These are phyloP conservation scores for Brassica hybrid DNA, from an alignment of 441 rosid genomes.

Conservation along the genomic window DNA sequence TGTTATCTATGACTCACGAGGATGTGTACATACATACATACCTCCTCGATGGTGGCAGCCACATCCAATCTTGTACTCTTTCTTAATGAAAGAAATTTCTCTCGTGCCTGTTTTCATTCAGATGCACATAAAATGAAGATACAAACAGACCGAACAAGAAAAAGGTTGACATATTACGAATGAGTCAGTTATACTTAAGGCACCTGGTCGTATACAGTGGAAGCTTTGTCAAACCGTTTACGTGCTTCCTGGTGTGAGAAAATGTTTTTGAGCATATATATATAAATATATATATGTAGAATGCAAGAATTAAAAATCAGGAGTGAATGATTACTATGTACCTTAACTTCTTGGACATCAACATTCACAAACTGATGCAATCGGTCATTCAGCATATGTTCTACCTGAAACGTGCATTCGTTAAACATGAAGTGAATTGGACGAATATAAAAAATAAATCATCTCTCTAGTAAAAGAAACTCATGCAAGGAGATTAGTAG, in stretches of 20 bases:
- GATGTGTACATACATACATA: constrained; percentile 39
- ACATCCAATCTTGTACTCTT: constrained; percentile 84
- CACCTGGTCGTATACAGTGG: constrained; percentile 79
- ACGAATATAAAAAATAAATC: no score
- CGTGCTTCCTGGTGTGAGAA: constrained; percentile 68
- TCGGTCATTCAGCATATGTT: constrained; percentile 64
- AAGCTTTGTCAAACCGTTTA: constrained; percentile 84
- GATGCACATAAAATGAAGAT: constrained; percentile 28
- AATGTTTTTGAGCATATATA: no score
- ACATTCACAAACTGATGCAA: constrained; percentile 56
- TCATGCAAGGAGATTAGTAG: no score
- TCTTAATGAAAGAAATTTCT: constrained; percentile 83
- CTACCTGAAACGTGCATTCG: constrained; percentile 45
- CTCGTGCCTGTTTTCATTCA: constrained; percentile 73
- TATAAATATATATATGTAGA: no score
- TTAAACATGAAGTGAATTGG: no score
- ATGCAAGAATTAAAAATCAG: no score
- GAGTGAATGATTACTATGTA: constrained; percentile 17
- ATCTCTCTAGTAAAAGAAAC: no score
- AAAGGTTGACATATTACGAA: background rate
- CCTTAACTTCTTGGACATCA: constrained; percentile 70
- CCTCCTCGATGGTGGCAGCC: constrained; percentile 84
- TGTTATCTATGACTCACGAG: constrained; percentile 36
- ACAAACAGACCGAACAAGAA: background rate
- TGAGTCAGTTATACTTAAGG: constrained; percentile 3